Base-by-base conservation (phyloP, 768 basidiomycete species). In the Tricholoma sp. region DNA sequence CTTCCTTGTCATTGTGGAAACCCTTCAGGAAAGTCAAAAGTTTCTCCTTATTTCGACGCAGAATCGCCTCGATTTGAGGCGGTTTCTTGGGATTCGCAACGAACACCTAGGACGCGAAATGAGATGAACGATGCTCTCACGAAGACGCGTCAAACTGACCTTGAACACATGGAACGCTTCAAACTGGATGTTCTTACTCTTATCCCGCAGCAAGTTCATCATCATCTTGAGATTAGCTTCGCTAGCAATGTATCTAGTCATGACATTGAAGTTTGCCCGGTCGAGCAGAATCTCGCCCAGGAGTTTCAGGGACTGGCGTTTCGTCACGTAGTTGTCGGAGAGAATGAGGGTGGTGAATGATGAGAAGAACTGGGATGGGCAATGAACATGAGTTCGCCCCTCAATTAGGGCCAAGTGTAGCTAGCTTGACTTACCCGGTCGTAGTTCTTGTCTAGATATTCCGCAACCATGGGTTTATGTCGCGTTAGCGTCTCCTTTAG, bases 131-230 rank as follows among this genome's bases (percentile, higher is more conserved):
- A 52, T 51, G 31, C 11, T 54, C 22, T 18, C 47, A 32, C 21
- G 52, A 60, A 12, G 27, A 51, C 52, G 34, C 18, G 53, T 47
- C 56, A 34, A 53, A 50, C 18, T 16, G 45, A 94, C 96, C 84
- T 98, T 99, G 83, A 99, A 99, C 37, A 99, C 97, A 66, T 99
- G 97, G 75, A 99, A 99, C 2, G 97, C 96, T 71, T 99, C 97
- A 57, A 98, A 99, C 71, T 99, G 97, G 47, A 99, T 98, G 72
- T 99, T 99, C 80, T 94, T 92, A 82, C 95, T 98, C 83, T 95
- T 97, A 71, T 98, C 94, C 60, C 95, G 83, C 56, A 99, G 78
- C 56, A 98, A 81, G 72, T 98, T 98, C 97, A 99, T 99, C 93
- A 99, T 97, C 88, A 96, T 92, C 86, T 98, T 98, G 61, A 99